Base-by-base conservation (phyloP, 2,329 filamentous ascomycete genomes). In the Talaromyces atroroseus region DNA sequence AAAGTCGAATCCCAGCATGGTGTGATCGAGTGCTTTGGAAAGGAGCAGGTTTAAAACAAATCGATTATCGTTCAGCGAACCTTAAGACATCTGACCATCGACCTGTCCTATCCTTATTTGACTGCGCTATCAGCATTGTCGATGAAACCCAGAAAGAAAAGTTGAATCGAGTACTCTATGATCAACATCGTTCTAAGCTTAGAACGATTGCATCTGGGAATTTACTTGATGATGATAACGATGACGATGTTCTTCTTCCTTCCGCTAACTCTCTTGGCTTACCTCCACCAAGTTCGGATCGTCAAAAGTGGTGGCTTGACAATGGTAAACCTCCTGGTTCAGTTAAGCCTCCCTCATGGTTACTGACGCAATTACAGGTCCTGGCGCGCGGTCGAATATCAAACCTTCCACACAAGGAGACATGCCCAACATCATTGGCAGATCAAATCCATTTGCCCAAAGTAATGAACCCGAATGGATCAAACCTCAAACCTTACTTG, bases 1-100 rank as follows among this genome's bases (percentile, higher is more conserved):
- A 99, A 71, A 85, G 87, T 54, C 86, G 94, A 16, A 96, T 97
- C 60, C 94, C 94, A 2, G 94, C 94, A 0, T 99, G 94, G 94
- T 96, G 92, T 59, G 94, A 99, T 72, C 88, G 94, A 38, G 88
- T 99, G 47, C 76, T 99, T 8, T 87, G 89, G 58, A 95, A 92
- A 74, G 94, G 94, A 7, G 77, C 82, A 58, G 92, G 90, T 63
- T 80, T 99, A 36, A 85, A 86, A 44, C 94, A 97, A 69, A 78
- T 88, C 11, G 82, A 88, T 32, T 99, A 99, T 72, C 83, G 89
- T 65, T 87, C 83, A 53, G 91, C 92, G 3, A 86, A 90, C 29
- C 78, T 99, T 36, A 83, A 82, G 12, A 96, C 97, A 69, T 99
- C 94, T 0, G 94, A 99, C 67, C 94, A 99, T 71, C 83, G 92